Evolutionary conservation across 2,329 filamentous ascomycete genomes (phyloP), one percentile per base, ranked within the genome.

Genomic region (Pseudogymnoascus sp.): DNA sequence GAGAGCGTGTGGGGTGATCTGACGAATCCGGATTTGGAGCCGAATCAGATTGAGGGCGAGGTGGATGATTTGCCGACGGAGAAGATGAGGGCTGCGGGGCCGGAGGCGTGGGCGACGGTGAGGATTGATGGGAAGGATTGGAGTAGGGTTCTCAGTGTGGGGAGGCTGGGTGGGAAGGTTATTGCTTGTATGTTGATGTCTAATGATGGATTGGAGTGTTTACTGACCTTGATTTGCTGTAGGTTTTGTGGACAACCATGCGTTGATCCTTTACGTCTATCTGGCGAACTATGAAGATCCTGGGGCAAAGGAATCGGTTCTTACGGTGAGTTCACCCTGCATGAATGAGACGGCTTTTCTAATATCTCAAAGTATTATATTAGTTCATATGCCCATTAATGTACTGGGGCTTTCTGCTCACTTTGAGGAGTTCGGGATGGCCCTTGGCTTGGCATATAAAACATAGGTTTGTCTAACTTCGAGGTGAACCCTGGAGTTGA

Each of bases 81-180:
- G 60, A 81, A 80, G 63, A 93, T 95, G 80, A 86, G 85, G 68
- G 83, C 86, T 61, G 86, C 84, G 17, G 90, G 90, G 12, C 90
- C 92, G 12, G 86, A 91, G 65, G 86, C 85, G 51, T 97, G 93
- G 91, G 91, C 92, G 1, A 91, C 85, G 25, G 93, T 97, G 36
- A 82, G 90, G 61, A 92, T 97, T 25, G 94, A 97, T 75, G 94
- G 92, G 35, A 89, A 86, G 73, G 94, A 99, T 73, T 97, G 94
- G 93, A 91, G 91, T 33, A 86, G 85, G 67, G 93, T 97, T n/a
- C 80, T 99, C 67, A 95, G 91, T 73, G 92, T 97, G 10, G 93
- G 93, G 1, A 81, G 92, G 59, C 77, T 97, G 31, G 93, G 94
- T 68, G 93, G 92, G 0, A 83, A 91, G 67, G 93, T 97, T 60